Conservation (phyloP, 305 asterid genomes). For the Fraxinus paxiana region DNA sequence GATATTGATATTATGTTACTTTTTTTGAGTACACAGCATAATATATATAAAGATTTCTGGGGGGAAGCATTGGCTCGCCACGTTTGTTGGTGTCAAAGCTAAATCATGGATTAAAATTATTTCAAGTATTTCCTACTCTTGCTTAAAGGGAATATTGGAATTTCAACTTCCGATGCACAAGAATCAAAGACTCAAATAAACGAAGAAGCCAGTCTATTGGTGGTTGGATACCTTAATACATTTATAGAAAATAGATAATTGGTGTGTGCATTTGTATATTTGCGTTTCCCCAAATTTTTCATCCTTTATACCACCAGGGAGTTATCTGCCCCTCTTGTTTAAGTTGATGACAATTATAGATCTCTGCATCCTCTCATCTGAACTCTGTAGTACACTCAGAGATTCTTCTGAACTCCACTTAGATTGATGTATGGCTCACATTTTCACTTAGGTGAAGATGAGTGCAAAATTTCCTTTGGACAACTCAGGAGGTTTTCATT, state of each 20-base stretch:
- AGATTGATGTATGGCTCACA: not conserved
- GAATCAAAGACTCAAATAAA: not conserved
- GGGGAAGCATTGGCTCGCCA: not conserved
- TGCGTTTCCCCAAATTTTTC: not conserved
- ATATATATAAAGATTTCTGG: not conserved
- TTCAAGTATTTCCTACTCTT: not conserved
- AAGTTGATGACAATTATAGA: not conserved
- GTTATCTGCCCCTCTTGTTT: not conserved
- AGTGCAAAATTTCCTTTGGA: conserved; percentile 55
- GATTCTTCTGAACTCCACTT: not conserved
- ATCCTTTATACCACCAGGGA: not conserved
- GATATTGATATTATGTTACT: not conserved
- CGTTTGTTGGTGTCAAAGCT: not conserved
- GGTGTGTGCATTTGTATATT: not conserved
- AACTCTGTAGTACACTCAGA: not conserved
- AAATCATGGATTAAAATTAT: not conserved
- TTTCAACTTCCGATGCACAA: not conserved
- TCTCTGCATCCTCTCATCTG: not conserved
- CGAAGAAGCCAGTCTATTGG: not conserved
- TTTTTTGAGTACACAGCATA: not conserved
- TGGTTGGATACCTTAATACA: not conserved
- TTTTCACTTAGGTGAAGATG: conserved; percentile 57
- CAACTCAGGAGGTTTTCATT: conserved; percentile 68
- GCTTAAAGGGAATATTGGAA: not conserved
- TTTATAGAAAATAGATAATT: not conserved